These are phyloP conservation scores for Talaromyces sp. DNA, from an alignment of 2,329 filamentous ascomycete genomes.

Conservation along the genomic window DNA sequence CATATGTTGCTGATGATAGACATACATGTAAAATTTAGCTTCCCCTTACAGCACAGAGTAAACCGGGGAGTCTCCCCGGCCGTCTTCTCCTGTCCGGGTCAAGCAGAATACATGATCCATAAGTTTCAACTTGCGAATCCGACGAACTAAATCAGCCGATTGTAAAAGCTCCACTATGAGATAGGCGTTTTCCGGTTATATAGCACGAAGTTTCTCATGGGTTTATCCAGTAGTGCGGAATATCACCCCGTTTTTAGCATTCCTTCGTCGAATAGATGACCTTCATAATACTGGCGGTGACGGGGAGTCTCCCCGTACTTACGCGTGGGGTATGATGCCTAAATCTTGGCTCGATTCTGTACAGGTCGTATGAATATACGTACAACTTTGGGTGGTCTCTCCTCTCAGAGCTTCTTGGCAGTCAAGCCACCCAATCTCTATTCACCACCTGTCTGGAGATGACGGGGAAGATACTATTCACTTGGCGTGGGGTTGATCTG, in stretches of 20 bases:
- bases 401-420: no score
- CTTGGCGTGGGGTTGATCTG: slow-evolving; percentile 1
- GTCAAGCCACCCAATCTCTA: neutral
- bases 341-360: neutral
- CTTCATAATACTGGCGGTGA: neutral
- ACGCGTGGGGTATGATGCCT: neutral
- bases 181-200: neutral
- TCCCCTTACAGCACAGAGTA: neutral
- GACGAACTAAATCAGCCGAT: neutral
- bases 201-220: no score
- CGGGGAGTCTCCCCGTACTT: slow-evolving; percentile 2
- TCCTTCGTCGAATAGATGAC: neutral
- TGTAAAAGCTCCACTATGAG: neutral
- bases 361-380: no score
- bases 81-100: neutral
- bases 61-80: neutral
- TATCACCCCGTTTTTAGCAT: no score
- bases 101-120: neutral
- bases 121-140: neutral
- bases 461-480: neutral
- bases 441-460: neutral
- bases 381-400: no score
- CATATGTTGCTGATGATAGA: neutral
- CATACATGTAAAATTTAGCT: neutral
- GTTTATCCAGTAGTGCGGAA: neutral